Base-by-base conservation (phyloP, 78 protist genomes). In the Guillardia theta region DNA sequence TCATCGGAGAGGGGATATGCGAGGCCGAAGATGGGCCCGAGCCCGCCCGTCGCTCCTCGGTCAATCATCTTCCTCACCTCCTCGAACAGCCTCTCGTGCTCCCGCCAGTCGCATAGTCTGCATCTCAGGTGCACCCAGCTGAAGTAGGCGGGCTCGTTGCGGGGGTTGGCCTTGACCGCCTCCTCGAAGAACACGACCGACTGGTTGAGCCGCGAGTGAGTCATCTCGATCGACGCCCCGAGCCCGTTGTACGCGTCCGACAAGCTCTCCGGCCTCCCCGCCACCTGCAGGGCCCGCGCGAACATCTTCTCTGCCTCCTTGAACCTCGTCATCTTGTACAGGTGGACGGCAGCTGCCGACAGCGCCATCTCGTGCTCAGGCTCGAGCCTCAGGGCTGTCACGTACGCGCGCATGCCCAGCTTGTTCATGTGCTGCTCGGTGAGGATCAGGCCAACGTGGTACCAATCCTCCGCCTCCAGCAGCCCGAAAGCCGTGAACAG, bases 101-200 rank as follows among this genome's bases (percentile, higher is more conserved):
- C 36, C 0, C 83, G 33, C 83, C 83, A 70, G 83, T 70, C 83
- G 83, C 83, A 70, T 4, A 18, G n/a, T 1, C 83, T 36, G 41
- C 41, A 36, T 36, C n/a, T 36, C 46, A 70, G 9, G 83, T 70
- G 83, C 45, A 70, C 41, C 46, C 15, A 33, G 83, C 83, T 70
- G 83, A 70, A 70, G 41, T 36, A 70, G 41, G 83, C 83, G 46
- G 83, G 83, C 41, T 70, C 83, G 83, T 70, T 70, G 41, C 22
- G n/a, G 3, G 27, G 45, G 83, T 70, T 70, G 36, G 36, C 46
- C 41, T 70, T 33, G 33, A 70, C 83, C 3, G 83, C 83, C 21
- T 70, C 4, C 45, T 1, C 45, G 83, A 70, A 70, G 45, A 10
- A 24, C 41, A 10, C 83, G 15, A 24, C 22, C 45, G 83, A 12